phyloP scores from a whole-genome alignment of 805 yeast genomes.

The Myxozyma udenii region DNA sequence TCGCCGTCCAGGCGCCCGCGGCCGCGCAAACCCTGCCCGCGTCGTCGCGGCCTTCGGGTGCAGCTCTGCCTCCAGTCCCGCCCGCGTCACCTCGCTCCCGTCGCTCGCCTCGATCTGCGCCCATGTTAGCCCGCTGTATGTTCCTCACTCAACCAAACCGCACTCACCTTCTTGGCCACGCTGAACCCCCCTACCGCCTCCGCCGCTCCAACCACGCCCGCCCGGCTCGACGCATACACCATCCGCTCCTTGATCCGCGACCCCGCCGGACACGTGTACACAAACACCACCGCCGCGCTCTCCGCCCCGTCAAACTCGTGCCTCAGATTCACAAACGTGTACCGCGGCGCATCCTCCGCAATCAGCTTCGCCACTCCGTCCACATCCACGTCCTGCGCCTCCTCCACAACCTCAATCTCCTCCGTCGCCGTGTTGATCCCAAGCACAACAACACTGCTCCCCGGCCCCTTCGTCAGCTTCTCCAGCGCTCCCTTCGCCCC shows the following conservation, averaged over 20 bases:
- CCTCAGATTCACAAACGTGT: conserved; percentile 46
- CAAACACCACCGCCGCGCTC: conserved; percentile 47
- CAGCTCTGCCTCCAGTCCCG: conserved; percentile 19
- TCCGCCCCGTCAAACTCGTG: conserved; percentile 38
- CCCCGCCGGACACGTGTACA: conserved; percentile 86
- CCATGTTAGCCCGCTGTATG: background rate
- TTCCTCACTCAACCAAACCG: background rate
- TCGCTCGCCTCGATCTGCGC: conserved; percentile 35
- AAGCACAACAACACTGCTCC: conserved; percentile 45
- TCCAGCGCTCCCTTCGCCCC: conserved; percentile 37
- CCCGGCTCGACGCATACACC: conserved; percentile 80
- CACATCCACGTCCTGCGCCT: conserved; percentile 33
- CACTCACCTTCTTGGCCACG: conserved; percentile 30
- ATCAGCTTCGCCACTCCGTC: conserved; percentile 40
- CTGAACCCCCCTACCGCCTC: conserved; percentile 24
- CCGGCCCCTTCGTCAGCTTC: conserved; percentile 35
- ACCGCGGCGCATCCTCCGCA: conserved; percentile 51
- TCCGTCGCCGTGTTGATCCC: conserved; percentile 53
- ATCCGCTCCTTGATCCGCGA: conserved; percentile 86
- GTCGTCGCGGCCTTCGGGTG: conserved; percentile 19
- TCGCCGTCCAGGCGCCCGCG: conserved; percentile 30
- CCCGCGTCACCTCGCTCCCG: conserved; percentile 30
- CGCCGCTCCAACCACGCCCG: conserved; percentile 35
- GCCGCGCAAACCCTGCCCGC: conserved; percentile 22
- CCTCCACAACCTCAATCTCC: conserved; percentile 43